A percentile compares a stretch with the other conserved stretches of the same genome.
Conservation (phyloP, 257 asterid species). For the Jasminum sambac region DNA sequence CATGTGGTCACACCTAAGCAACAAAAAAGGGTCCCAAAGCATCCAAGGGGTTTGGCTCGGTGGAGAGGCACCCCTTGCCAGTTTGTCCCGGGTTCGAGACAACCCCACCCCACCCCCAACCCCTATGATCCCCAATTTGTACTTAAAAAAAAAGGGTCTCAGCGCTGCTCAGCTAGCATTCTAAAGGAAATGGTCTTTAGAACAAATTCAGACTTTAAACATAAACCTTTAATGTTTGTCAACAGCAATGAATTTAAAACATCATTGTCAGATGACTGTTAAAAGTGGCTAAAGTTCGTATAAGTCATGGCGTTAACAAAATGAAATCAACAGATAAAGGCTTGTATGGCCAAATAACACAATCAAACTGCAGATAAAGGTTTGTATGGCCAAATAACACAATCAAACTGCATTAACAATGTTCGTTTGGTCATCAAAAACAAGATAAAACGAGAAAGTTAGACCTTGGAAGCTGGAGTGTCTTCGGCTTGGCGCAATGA, state of each 20-base stretch:
- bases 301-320: neutral
- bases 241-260: neutral
- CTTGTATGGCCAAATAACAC: neutral
- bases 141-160: too few species aligned
- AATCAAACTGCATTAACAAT: neutral
- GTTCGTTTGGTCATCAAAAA: neutral
- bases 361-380: neutral
- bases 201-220: neutral
- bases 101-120: too few species aligned
- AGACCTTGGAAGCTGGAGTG: conserved; percentile 75
- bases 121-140: too few species aligned
- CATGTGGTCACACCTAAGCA: too few species aligned
- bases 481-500: conserved; percentile 45
- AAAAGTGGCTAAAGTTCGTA: neutral
- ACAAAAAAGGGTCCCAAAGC: too few species aligned
- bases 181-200: neutral
- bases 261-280: neutral
- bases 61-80: too few species aligned
- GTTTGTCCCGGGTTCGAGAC: too few species aligned
- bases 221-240: neutral
- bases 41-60: too few species aligned
- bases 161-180: neutral
- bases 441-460: neutral
- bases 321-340: neutral
- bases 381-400: neutral